phyloP scores from a whole-genome alignment of 768 basidiomycete genomes.

The Serendipita sp. region DNA sequence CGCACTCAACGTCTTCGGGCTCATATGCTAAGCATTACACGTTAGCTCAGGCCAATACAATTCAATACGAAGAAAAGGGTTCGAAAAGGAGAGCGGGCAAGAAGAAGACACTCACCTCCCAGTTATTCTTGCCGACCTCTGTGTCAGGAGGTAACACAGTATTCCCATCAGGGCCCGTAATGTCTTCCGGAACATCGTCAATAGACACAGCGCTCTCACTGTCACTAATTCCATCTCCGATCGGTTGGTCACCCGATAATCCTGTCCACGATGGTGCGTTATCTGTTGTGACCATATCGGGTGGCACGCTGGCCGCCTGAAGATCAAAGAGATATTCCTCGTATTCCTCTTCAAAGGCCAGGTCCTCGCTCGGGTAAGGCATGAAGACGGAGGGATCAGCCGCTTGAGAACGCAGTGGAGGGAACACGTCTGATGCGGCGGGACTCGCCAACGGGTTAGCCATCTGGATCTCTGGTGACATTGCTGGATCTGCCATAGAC shows the following conservation, averaged over 20 bases:
- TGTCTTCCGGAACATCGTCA: conserved; percentile 62
- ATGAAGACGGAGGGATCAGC: conserved; percentile 72
- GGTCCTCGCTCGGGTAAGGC: conserved; percentile 84
- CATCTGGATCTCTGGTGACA: conserved; percentile 46
- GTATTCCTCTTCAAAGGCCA: conserved; percentile 92
- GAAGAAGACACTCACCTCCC: conserved; percentile 55
- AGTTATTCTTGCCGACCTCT: conserved; percentile 60
- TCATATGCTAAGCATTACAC: conserved; percentile 57
- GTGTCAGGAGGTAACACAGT: conserved; percentile 36
- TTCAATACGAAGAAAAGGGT: conserved; percentile 7
- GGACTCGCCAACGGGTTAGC: conserved; percentile 69
- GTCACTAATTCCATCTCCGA: conserved; percentile 83
- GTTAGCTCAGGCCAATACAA: not conserved
- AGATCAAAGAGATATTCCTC: conserved; percentile 90
- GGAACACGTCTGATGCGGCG: conserved; percentile 87
- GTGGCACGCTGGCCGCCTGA: conserved; percentile 50
- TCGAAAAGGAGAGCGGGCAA: conserved; percentile 1
- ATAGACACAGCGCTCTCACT: conserved; percentile 87
- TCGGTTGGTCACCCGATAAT: conserved; percentile 27
- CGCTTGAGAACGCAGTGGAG: conserved; percentile 76
- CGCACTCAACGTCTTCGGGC: conserved; percentile 86
- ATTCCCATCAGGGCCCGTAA: conserved; percentile 40
- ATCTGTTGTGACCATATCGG: conserved; percentile 27
- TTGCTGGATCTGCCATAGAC: conserved; percentile 30
- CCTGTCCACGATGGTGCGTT: conserved; percentile 20